Conservation (phyloP, 1,284 basidiomycete species). For the Trichosporon inkin region DNA sequence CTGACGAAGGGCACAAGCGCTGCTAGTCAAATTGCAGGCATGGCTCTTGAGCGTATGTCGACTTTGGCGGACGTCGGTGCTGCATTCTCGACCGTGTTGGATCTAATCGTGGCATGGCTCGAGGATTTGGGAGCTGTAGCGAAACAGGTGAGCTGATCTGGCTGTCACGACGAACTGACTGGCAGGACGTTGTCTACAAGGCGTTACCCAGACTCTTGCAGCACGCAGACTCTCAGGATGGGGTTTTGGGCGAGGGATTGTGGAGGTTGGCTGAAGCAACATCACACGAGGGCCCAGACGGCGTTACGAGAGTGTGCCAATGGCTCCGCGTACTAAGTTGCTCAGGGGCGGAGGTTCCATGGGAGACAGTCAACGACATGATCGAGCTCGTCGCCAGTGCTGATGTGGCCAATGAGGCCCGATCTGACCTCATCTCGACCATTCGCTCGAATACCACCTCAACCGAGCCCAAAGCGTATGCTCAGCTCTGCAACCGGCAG, state of each 20-base stretch:
- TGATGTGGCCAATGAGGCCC: slow-evolving; percentile 19
- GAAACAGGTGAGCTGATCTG: slow-evolving; percentile 22
- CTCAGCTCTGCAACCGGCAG: slow-evolving; percentile 27
- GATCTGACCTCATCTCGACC: slow-evolving; percentile 33
- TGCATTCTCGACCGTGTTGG: slow-evolving; percentile 61
- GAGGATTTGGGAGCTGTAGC: slow-evolving; percentile 46
- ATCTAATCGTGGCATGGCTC: slow-evolving; percentile 64
- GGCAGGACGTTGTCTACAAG: slow-evolving; percentile 38
- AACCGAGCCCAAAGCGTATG: slow-evolving; percentile 27
- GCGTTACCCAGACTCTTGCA: slow-evolving; percentile 61
- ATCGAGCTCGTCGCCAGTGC: slow-evolving; percentile 22
- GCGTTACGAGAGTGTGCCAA: slow-evolving; percentile 56
- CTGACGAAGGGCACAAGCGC: slow-evolving; percentile 18
- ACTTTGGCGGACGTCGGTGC: slow-evolving; percentile 45
- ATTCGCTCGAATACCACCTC: slow-evolving; percentile 29
- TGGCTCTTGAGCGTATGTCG: slow-evolving; percentile 33
- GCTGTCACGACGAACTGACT: neutral
- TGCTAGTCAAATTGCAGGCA: slow-evolving; percentile 29
- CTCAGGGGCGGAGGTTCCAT: slow-evolving; percentile 66
- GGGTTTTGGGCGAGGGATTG: slow-evolving; percentile 52
- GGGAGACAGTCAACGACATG: slow-evolving; percentile 25
- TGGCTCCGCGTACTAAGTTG: slow-evolving; percentile 65
- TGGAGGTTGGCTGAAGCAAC: slow-evolving; percentile 57
- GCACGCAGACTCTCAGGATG: slow-evolving; percentile 21
- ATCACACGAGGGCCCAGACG: slow-evolving; percentile 53